Evolutionary conservation across 257 asterid genomes (phyloP), one percentile per base, ranked within the genome.

Genomic region (Ocimum tenuiflorum): DNA sequence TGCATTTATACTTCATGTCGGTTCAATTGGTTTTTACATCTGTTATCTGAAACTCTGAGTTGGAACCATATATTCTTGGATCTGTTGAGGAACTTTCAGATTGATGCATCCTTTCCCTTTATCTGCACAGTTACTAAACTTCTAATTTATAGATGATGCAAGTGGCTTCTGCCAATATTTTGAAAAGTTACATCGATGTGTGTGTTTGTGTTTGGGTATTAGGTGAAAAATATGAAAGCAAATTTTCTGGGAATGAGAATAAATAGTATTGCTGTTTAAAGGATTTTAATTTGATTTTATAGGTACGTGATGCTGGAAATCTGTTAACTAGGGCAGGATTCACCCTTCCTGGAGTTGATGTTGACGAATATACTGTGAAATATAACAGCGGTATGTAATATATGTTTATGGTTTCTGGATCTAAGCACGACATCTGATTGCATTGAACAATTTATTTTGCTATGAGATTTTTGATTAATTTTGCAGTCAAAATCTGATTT

Each of bases 231-330:
- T 3, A 50, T 18, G 0, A 13, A 0, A 24, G 59, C 2, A 4
- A 17, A 11, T 4, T 23, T 11, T 52, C 9, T 53, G 15, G 15
- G 24, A 55, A 31, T 35, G 20, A 17, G n/a, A 9, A 17, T 23
- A 17, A 55, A 3, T 12, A 17, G 52, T 51, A 11, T 52, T 31
- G 36, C 51, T 58, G 50, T 22, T 68, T 20, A 65, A 36, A 39
- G 52, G 42, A 31, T 42, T 31, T 60, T 68, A 50, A 27, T 67
- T 53, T 73, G 78, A 55, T 75, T 71, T 65, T 76, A 58, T 73
- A 92, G 99, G 99, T 92, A 68, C 91, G 92, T 60, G 99, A 92
- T 80, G 99, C 99, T 58, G 99, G 96, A 51, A 89, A 92, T 79
- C 87, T 92, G 61, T 79, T 89, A 82, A 92, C 99, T 43, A 81